Percentiles rank a stretch among this genome's conserved stretches.
Evolutionary conservation across 352 stramenopile genomes (phyloP).

Genomic region (Globisporangium uncinulatum): DNA sequence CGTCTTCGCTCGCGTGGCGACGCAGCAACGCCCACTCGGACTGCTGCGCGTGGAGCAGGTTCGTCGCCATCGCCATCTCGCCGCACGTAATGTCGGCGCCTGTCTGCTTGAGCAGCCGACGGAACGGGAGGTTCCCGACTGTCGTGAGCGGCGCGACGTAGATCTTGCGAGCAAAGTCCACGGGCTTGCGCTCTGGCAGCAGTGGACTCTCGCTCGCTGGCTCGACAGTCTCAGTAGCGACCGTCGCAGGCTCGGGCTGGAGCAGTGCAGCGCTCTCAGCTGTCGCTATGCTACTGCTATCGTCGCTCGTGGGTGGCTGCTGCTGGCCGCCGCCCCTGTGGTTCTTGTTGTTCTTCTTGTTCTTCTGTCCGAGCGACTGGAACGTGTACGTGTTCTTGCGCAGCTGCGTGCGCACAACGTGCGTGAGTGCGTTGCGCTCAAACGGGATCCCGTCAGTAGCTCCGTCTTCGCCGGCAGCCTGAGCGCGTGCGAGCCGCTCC

Average conservation of each 20-base stretch:
- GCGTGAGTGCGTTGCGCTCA: slow-evolving; percentile 85
- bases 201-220: slow-evolving; percentile 38
- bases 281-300: neutral
- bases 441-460: slow-evolving; percentile 23
- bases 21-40: slow-evolving; percentile 98
- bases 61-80: slow-evolving; percentile 97
- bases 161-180: slow-evolving; percentile 98
- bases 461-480: slow-evolving; percentile 19
- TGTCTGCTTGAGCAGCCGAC: slow-evolving; percentile 95
- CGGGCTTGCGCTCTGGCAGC: slow-evolving; percentile 79
- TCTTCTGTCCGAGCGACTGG: slow-evolving; percentile 54
- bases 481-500: slow-evolving; percentile 9
- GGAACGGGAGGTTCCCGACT: slow-evolving; percentile 99
- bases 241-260: neutral
- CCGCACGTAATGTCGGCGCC: slow-evolving; percentile 99
- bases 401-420: slow-evolving; percentile 74
- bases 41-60: slow-evolving; percentile 91
- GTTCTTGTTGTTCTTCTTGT: slow-evolving; percentile 44
- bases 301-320: slow-evolving; percentile 21
- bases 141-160: slow-evolving; percentile 99
- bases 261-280: neutral
- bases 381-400: slow-evolving; percentile 94
- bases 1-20: slow-evolving; percentile 94
- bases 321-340: slow-evolving; percentile 20
- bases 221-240: slow-evolving; percentile 14